phyloP scores from a whole-genome alignment of 108 stramenopile genomes.

The Pseudonitzschia delicatissima region DNA sequence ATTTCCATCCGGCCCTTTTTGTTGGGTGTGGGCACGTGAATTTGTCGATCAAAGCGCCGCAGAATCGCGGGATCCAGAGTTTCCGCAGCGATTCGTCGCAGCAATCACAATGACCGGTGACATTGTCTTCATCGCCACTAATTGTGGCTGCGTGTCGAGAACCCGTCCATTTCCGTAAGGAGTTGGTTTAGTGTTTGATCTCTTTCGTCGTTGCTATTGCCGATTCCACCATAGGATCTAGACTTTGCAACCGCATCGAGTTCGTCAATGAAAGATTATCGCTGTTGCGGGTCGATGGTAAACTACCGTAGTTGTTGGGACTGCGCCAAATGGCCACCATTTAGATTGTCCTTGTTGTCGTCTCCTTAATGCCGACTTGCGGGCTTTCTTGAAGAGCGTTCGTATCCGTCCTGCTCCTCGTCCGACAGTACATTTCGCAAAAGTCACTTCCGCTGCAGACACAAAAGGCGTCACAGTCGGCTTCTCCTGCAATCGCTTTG shows the following conservation, averaged over 20 bases:
- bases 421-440: constrained; percentile 78
- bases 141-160: constrained; percentile 21
- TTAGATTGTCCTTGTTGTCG: neutral
- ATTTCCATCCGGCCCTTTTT: constrained; percentile 81
- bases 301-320: too few species aligned
- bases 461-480: constrained; percentile 65
- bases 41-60: constrained; percentile 93
- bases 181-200: constrained; percentile 96
- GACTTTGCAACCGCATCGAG: constrained; percentile 91
- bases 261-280: constrained; percentile 97
- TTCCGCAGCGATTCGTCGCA: constrained; percentile 88
- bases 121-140: constrained; percentile 16
- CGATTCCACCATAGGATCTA: constrained; percentile 51
- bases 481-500: constrained; percentile 76
- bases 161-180: constrained; percentile 95
- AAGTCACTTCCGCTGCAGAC: constrained; percentile 81
- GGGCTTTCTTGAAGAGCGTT: constrained; percentile 70
- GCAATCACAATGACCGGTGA: constrained; percentile 90
- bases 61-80: constrained; percentile 93
- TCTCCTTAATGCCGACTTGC: constrained; percentile 41
- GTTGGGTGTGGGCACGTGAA: constrained; percentile 86
- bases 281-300: constrained; percentile 48
- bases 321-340: neutral
- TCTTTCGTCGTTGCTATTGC: constrained; percentile 78
- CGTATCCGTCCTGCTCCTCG: constrained; percentile 89